These are phyloP conservation scores for Russula earlei DNA, from an alignment of 768 basidiomycete species.

Conservation along the genomic window DNA sequence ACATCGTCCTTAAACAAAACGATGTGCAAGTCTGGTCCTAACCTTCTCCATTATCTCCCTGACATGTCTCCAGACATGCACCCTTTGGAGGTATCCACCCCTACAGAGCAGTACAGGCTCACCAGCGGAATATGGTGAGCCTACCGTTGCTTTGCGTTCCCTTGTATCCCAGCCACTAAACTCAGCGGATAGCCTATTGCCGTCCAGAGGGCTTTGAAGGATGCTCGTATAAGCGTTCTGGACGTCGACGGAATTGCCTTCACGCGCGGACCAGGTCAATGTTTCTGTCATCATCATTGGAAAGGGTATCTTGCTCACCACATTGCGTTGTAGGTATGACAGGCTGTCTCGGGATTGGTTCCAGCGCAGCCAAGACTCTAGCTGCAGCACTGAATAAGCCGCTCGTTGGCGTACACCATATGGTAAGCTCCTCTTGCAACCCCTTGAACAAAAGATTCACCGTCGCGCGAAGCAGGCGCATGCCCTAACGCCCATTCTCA, in stretches of 20 bases:
- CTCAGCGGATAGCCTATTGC: slow-evolving; percentile 51
- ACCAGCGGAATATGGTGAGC: slow-evolving; percentile 68
- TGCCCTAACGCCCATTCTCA: slow-evolving; percentile 32
- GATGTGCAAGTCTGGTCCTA: slow-evolving; percentile 35
- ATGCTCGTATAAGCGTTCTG: slow-evolving; percentile 47
- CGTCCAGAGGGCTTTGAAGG: slow-evolving; percentile 53
- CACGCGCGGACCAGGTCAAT: slow-evolving; percentile 75
- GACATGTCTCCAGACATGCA: slow-evolving; percentile 39
- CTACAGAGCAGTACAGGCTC: slow-evolving; percentile 62
- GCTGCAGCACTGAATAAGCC: slow-evolving; percentile 74
- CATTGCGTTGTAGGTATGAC: slow-evolving; percentile 46
- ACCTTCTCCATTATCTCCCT: background rate
- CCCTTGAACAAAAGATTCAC: slow-evolving; percentile 2
- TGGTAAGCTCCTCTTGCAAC: slow-evolving; percentile 46
- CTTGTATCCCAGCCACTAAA: background rate
- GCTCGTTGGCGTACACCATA: slow-evolving; percentile 87
- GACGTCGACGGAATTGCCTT: slow-evolving; percentile 85
- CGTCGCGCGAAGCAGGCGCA: slow-evolving; percentile 69
- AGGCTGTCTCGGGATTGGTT: slow-evolving; percentile 71
- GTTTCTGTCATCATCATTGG: too few species aligned
- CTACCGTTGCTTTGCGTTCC: slow-evolving; percentile 1
- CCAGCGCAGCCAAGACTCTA: slow-evolving; percentile 77
- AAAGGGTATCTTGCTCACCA: background rate
- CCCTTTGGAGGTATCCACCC: slow-evolving; percentile 69
- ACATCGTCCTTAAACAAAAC: slow-evolving; percentile 81